Conservation (phyloP, 495 filamentous ascomycete genomes). For the Hypoxylon subgilvum region DNA sequence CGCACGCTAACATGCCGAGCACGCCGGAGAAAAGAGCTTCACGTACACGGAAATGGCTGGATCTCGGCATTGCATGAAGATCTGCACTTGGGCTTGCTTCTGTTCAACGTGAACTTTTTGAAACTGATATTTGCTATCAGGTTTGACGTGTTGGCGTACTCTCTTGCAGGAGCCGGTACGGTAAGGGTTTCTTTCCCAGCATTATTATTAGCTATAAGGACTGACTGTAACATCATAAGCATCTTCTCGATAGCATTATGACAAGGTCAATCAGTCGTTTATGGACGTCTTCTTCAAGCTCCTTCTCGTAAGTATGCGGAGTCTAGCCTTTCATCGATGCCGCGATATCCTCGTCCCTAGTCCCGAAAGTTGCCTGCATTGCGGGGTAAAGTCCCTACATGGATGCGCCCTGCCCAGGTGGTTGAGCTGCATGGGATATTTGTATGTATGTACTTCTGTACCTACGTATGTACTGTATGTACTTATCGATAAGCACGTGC, state of each 20-base stretch:
- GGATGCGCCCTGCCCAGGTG: no score
- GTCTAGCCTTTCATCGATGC: slow-evolving; percentile 11
- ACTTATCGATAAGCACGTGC: slow-evolving; percentile 37
- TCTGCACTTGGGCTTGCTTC: slow-evolving; percentile 9
- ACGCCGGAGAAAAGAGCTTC: no score
- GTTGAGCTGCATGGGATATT: neutral
- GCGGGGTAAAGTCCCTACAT: slow-evolving; percentile 38
- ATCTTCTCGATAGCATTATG: no score
- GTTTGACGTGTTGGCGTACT: no score
- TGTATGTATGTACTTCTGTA: neutral
- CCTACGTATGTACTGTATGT: neutral
- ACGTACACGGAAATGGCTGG: slow-evolving; percentile 13
- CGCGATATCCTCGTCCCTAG: slow-evolving; percentile 33
- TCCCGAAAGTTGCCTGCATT: slow-evolving; percentile 30
- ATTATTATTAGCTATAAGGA: no score
- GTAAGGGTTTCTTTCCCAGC: no score
- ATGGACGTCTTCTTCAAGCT: no score
- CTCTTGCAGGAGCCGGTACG: slow-evolving; percentile 25
- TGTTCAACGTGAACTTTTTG: slow-evolving; percentile 29
- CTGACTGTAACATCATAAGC: no score
- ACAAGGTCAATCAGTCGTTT: no score
- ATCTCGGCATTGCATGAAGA: slow-evolving; percentile 30
- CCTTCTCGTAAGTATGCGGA: no score
- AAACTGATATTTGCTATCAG: slow-evolving; percentile 6
- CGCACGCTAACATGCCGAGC: no score